Evolutionary conservation across 2,329 filamentous ascomycete genomes (phyloP), one percentile per base, ranked within the genome.

Genomic region (Ophiocordyceps camponoti-leonardi): DNA sequence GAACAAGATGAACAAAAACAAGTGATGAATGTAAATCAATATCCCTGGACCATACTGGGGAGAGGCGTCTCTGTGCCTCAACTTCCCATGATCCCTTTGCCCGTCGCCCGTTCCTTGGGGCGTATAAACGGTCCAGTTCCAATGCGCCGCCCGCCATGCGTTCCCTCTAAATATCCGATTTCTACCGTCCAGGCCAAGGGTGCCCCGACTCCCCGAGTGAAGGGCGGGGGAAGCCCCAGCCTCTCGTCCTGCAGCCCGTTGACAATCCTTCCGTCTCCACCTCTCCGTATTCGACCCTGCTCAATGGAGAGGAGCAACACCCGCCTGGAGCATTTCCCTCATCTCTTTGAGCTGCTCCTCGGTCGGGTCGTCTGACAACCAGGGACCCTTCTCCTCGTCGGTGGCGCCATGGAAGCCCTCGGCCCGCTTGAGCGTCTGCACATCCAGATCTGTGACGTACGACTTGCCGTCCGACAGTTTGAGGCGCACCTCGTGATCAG

Each of bases 371-470:
- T 87, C 81, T 0, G 79, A 78, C 47, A 87, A 64, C 85, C 86
- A 94, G 8, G 79, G 74, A 1, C 88, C 90, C 62, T 86, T 88
- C 70, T 95, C 88, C 53, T 90, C 86, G 1, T 83, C 79, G 0
- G 83, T 90, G 6, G 87, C 82, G 49, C 72, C 72, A 53, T 81
- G 79, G 57, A 96, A 81, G 26, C 83, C 90, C 53, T 93, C 78
- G n/a, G 88, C 86, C 30, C 90, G 77, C 61, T 83, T 82, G 59
- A 96, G 63, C 2, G 88, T 95, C 67, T 92, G 82, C 44, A 95
- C 77, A 58, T 96, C 92, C 41, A 98, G 72, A 58, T 96, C 92
- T 7, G 90, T 96, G 37, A 95, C 81, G 59, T 94, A 96, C 1
- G 77, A 73, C 56, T 83, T 79, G 57, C 77, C 77, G 57, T 86